A percentile compares a stretch with the other conserved stretches of the same genome.
These are phyloP conservation scores for Leishmania guyanensis DNA, from an alignment of 208 protist genomes.

Conservation along the genomic window DNA sequence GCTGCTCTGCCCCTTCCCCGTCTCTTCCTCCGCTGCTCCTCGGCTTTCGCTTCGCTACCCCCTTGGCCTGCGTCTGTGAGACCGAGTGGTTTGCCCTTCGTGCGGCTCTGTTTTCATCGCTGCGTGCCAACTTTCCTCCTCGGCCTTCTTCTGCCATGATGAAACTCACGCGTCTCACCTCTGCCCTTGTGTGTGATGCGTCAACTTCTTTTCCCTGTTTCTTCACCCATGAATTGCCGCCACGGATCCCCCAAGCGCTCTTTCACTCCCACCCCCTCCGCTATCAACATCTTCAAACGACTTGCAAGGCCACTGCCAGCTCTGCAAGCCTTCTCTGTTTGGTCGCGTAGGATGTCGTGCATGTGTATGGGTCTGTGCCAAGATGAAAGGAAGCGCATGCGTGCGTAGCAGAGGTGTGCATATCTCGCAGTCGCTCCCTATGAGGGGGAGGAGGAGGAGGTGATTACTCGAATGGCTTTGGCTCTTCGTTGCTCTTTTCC, in stretches of 20 bases:
- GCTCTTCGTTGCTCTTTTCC: not conserved
- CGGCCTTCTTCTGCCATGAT: no score
- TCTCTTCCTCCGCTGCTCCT: not conserved
- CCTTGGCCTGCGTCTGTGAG: no score
- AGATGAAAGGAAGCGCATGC: no score
- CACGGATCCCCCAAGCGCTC: not conserved
- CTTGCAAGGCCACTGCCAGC: not conserved
- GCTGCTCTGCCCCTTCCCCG: not conserved
- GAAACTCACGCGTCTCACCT: not conserved
- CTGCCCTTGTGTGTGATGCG: not conserved
- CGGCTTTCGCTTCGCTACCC: not conserved
- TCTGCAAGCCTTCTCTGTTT: no score
- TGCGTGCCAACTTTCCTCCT: no score
- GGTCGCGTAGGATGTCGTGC: no score
- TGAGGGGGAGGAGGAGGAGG: not conserved
- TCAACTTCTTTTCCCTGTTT: not conserved
- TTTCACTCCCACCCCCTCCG: not conserved
- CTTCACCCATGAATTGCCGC: not conserved
- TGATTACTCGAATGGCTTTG: not conserved
- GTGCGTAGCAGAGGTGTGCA: no score
- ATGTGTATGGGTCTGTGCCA: no score
- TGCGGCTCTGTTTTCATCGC: no score
- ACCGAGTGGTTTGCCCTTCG: no score
- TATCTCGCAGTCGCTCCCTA: no score
- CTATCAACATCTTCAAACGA: not conserved